A percentile compares a stretch with the other conserved stretches of the same genome.
phyloP scores from a whole-genome alignment of 2,329 filamentous ascomycete species.

The Chlorencoelia australis region DNA sequence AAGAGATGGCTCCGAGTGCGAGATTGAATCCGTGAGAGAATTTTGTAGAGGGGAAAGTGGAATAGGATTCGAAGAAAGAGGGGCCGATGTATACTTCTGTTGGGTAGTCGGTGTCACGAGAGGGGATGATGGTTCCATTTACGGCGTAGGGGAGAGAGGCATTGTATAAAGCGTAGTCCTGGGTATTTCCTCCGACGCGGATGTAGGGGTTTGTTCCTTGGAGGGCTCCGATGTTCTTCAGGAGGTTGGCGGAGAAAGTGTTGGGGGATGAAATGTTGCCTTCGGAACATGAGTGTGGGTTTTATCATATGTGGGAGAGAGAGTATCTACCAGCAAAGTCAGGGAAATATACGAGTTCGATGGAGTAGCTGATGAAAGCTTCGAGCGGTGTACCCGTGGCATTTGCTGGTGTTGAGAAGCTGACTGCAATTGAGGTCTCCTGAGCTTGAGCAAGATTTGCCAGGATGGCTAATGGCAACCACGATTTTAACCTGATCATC shows the following conservation, averaged over 20 bases:
- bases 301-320: background rate
- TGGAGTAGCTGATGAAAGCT: constrained; percentile 41
- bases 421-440: constrained; percentile 7
- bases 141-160: constrained; percentile 38
- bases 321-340: constrained; percentile 28
- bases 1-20: constrained; percentile 39
- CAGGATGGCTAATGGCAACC: no score
- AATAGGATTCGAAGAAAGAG: constrained; percentile 53
- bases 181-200: constrained; percentile 56
- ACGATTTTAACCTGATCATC: no score
- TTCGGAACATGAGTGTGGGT: constrained; percentile 10
- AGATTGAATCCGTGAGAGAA: constrained; percentile 55
- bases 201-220: constrained; percentile 49
- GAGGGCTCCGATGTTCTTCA: constrained; percentile 45
- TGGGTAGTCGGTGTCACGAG: constrained; percentile 47
- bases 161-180: constrained; percentile 54
- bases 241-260: constrained; percentile 47
- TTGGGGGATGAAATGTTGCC: constrained; percentile 47
- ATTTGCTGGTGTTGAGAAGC: constrained; percentile 8
- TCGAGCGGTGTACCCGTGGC: constrained; percentile 22
- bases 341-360: constrained; percentile 42
- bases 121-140: constrained; percentile 41
- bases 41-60: constrained; percentile 42
- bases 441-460: no score
- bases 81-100: constrained; percentile 50